Base-by-base conservation (phyloP, 2,329 filamentous ascomycete species). In the Metarhizium robertsii region DNA sequence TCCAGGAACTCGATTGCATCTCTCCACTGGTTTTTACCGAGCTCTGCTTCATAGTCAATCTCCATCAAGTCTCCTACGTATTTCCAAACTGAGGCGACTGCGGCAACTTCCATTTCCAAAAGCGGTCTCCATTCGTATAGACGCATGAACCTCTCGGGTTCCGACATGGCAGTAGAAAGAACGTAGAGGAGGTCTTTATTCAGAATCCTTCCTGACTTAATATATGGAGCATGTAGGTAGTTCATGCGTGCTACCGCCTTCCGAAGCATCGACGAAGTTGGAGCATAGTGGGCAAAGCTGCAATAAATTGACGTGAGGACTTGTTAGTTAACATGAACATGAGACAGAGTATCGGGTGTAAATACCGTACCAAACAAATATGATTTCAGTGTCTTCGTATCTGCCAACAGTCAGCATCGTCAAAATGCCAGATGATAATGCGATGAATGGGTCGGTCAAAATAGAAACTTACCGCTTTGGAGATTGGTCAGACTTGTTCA, bases 61-160 rank as follows among this genome's bases (percentile, higher is more conserved):
- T 75, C 78, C 81, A 91, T 86, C 52, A 80, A 79, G 61, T 90
- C 84, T 13, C 86, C 87, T 16, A 89, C 70, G 53, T 76, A 76
- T 67, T 87, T 88, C 87, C 86, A 90, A 62, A 87, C 83, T 0
- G 81, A 83, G 14, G 80, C 84, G 32, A 86, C 68, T 0, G 86
- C 86, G 58, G 84, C 87, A 11, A 74, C 67, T 67, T 92, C 88
- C 69, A 90, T 75, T 0, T 85, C 80, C n/a, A 78, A 85, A 18
- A 89, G 67, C 4, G 71, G 42, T 3, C 88, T 79, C 87, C 88
- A 92, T 65, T 92, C 88, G 62, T 83, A 88, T 6, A 72, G 71
- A 6, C 75, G 66, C 34, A 87, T 78, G 75, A 87, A 90, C 14
- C 78, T 73, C 34, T 79, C 67, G 0, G 87, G 86, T 64, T 90